Evolutionary conservation across 1,139 yeast species (phyloP).

Genomic region (Pichia sp.): DNA sequence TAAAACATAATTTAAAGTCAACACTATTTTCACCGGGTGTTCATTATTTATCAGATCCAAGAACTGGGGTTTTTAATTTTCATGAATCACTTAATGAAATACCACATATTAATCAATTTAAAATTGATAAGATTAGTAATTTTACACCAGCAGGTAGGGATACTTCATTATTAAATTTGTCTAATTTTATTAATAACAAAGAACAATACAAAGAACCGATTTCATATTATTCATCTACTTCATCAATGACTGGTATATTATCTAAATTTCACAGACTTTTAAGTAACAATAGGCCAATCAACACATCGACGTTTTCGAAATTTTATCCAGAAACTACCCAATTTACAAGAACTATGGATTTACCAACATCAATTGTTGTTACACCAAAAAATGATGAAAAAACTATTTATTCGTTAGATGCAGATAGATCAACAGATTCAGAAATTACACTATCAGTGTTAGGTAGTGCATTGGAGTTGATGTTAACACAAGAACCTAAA

Average conservation of each 20-base stretch:
- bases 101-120: conserved; percentile 62
- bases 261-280: conserved; percentile 66
- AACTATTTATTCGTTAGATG: conserved; percentile 55
- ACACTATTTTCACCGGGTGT: conserved; percentile 80
- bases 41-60: conserved; percentile 69
- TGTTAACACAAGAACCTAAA: conserved; percentile 53
- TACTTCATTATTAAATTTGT: conserved; percentile 44
- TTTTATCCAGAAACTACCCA: conserved; percentile 32
- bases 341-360: conserved; percentile 31
- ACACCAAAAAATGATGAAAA: conserved; percentile 31
- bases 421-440: conserved; percentile 62
- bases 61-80: conserved; percentile 69
- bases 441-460: conserved; percentile 69
- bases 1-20: conserved; percentile 60
- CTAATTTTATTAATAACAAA: conserved; percentile 30
- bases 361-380: conserved; percentile 40
- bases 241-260: conserved; percentile 75
- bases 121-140: conserved; percentile 46
- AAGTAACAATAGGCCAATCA: conserved; percentile 53
- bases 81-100: conserved; percentile 55
- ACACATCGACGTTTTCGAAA: conserved; percentile 39
- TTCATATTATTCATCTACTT: conserved; percentile 72
- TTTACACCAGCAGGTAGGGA: conserved; percentile 72
- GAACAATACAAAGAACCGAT: conserved; percentile 11
- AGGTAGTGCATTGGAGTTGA: conserved; percentile 73